Conservation (phyloP, 768 basidiomycete genomes). For the Tulasnella sp. region DNA sequence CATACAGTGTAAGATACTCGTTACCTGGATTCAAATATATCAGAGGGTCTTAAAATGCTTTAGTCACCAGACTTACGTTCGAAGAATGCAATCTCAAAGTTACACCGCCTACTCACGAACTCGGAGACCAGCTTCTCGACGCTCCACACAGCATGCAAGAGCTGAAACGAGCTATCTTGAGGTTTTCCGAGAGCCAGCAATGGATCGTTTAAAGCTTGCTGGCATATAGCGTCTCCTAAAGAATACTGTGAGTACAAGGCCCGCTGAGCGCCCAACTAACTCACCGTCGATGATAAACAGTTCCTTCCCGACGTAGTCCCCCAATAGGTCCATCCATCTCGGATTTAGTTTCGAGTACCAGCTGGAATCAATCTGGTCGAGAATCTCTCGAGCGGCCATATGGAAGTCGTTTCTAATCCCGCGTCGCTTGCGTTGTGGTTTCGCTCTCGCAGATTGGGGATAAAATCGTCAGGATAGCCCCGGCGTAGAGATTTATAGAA, state of each 20-base stretch:
- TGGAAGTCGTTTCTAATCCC: background rate
- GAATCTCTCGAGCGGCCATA: background rate
- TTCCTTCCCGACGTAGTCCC: slow-evolving; percentile 71
- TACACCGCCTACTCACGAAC: slow-evolving; percentile 54
- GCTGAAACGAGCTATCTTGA: slow-evolving; percentile 61
- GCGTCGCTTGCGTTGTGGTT: background rate
- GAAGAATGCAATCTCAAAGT: slow-evolving; percentile 70
- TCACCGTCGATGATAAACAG: slow-evolving; percentile 67
- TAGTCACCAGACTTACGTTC: slow-evolving; percentile 46
- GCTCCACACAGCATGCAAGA: slow-evolving; percentile 60
- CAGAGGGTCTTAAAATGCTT: background rate
- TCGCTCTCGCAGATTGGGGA: background rate
- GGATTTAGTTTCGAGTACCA: slow-evolving; percentile 34
- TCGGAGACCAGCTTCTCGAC: slow-evolving; percentile 59
- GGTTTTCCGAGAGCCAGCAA: slow-evolving; percentile 56
- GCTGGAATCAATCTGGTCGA: slow-evolving; percentile 5
- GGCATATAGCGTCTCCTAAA: slow-evolving; percentile 65
- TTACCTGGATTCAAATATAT: background rate
- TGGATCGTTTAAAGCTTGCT: slow-evolving; percentile 61
- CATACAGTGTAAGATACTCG: slow-evolving; percentile 5
- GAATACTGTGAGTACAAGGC: background rate
- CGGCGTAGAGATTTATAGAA: background rate
- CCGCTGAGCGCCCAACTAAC: background rate
- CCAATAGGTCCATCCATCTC: slow-evolving; percentile 70
- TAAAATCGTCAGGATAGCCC: background rate